Percentiles rank a stretch among this genome's conserved stretches.
Conservation (phyloP, 2,329 filamentous ascomycete genomes). For the Podosphaera xanthii region DNA sequence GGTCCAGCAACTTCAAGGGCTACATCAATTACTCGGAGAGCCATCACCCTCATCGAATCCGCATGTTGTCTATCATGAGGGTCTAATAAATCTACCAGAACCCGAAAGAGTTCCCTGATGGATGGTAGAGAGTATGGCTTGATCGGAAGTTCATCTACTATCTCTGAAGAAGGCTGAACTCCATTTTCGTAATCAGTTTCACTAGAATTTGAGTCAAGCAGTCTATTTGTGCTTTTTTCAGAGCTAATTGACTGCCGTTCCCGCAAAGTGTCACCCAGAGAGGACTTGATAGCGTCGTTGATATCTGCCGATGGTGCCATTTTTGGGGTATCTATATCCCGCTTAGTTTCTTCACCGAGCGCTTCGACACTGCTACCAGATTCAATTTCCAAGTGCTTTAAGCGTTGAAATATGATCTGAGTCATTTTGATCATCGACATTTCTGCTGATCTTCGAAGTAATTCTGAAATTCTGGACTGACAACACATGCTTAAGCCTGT, state of each 20-base stretch:
- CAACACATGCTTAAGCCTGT: conserved; percentile 93
- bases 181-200: conserved; percentile 11
- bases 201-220: conserved; percentile 6
- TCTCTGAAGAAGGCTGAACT: conserved; percentile 12
- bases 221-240: conserved; percentile 16
- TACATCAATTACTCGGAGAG: conserved; percentile 86
- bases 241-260: conserved; percentile 19
- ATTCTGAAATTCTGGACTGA: conserved; percentile 72
- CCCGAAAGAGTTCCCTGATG: conserved; percentile 81
- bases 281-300: conserved; percentile 31
- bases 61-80: conserved; percentile 83
- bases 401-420: conserved; percentile 85
- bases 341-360: conserved; percentile 41
- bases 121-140: conserved; percentile 85
- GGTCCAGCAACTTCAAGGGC: conserved; percentile 89
- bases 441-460: conserved; percentile 75
- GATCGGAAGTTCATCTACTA: conserved; percentile 27
- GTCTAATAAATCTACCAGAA: conserved; percentile 80
- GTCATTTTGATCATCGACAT: conserved; percentile 98
- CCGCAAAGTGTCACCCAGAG: conserved; percentile 22
- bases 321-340: conserved; percentile 52
- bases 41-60: conserved; percentile 93
- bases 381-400: conserved; percentile 69
- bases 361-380: conserved; percentile 42
- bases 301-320: conserved; percentile 62